Percentiles rank a stretch among this genome's conserved stretches.
Evolutionary conservation across 179 eudicot genomes (phyloP).

Genomic region (Silene coronaria): DNA sequence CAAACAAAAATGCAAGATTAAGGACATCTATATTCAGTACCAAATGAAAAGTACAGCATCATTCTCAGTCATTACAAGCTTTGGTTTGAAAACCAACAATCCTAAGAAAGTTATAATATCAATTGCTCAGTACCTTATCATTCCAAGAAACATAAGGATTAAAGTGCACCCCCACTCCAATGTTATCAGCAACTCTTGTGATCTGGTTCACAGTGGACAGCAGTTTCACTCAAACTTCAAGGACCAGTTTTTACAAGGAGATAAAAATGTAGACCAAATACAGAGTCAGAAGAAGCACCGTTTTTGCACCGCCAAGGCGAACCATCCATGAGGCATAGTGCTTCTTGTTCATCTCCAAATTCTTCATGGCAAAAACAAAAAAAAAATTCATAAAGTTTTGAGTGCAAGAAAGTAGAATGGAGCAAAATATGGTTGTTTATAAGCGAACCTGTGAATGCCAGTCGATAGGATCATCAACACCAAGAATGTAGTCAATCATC

Average conservation of each 20-base stretch:
- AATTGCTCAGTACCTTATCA: constrained; percentile 41
- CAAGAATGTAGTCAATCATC: constrained; percentile 91
- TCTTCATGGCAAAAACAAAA: constrained; percentile 35
- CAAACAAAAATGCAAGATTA: constrained; percentile 8
- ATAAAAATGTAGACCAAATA: constrained; percentile 8
- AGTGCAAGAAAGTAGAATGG: not conserved
- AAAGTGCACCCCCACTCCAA: constrained; percentile 93
- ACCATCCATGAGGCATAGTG: constrained; percentile 85
- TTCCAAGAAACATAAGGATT: constrained; percentile 78
- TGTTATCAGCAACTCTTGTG: constrained; percentile 54
- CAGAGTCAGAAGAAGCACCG: constrained; percentile 42
- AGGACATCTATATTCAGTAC: not conserved
- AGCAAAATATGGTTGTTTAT: not conserved
- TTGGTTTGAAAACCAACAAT: not conserved
- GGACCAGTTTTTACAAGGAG: not conserved
- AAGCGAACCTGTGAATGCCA: constrained; percentile 82
- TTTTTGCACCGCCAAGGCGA: constrained; percentile 70
- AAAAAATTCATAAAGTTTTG: not conserved
- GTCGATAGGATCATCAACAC: constrained; percentile 70
- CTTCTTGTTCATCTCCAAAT: constrained; percentile 58
- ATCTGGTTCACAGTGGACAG: constrained; percentile 36
- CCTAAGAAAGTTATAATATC: not conserved
- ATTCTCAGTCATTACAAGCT: not conserved
- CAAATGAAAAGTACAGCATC: not conserved
- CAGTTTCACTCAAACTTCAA: constrained; percentile 1